phyloP scores from a whole-genome alignment of 2,329 filamentous ascomycete species.

The Pseudocercospora fijiensis region DNA sequence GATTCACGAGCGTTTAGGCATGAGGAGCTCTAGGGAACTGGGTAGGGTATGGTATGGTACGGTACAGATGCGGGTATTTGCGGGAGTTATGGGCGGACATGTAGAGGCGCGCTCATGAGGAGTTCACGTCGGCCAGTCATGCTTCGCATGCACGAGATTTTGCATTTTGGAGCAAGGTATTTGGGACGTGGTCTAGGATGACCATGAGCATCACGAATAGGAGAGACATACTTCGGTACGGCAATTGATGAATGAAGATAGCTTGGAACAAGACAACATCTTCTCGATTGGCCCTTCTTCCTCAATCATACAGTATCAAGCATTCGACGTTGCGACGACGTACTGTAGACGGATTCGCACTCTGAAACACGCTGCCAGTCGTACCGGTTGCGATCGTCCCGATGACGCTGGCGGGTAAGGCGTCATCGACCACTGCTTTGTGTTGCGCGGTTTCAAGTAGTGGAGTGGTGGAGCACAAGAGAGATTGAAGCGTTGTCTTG shows the following conservation, averaged over 20 bases:
- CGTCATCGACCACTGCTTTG: not conserved
- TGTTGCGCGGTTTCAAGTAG: not conserved
- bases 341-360: not conserved
- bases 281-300: not conserved
- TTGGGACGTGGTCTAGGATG: slow-evolving; percentile 8
- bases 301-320: not conserved
- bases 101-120: slow-evolving; percentile 16
- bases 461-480: not conserved
- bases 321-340: not conserved
- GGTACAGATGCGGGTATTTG: slow-evolving; percentile 15
- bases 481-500: slow-evolving; percentile 6
- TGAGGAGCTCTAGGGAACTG: slow-evolving; percentile 3
- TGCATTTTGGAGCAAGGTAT: slow-evolving; percentile 9
- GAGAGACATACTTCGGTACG: slow-evolving; percentile 5
- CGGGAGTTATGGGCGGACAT: slow-evolving; percentile 19
- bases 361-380: not conserved
- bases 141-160: slow-evolving; percentile 8
- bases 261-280: not conserved
- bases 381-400: not conserved
- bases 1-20: slow-evolving; percentile 21
- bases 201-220: slow-evolving; percentile 11
- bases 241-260: slow-evolving; percentile 7
- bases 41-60: slow-evolving; percentile 13
- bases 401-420: not conserved
- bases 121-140: slow-evolving; percentile 11